These are phyloP conservation scores for Monilinia fructicola DNA, from an alignment of 2,329 filamentous ascomycete species.

Conservation along the genomic window DNA sequence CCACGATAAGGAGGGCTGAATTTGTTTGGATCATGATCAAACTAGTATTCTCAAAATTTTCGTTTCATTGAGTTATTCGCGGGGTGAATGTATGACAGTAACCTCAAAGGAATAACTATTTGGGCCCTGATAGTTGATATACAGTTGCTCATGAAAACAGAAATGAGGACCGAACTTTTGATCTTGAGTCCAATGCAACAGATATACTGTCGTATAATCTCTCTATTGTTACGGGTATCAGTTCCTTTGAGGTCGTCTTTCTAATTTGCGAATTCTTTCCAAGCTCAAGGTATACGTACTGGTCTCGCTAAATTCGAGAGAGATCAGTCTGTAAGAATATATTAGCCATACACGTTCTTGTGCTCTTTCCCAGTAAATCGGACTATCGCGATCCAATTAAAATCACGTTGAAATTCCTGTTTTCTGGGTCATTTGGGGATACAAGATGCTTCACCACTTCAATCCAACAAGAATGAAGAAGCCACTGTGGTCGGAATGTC, in stretches of 20 bases:
- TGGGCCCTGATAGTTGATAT: neutral
- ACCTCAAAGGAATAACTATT: neutral
- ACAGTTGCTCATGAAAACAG: neutral
- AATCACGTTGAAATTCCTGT: neutral
- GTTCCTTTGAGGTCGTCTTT: too few species aligned
- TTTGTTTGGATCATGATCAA: constrained; percentile 16
- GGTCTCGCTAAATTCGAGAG: neutral
- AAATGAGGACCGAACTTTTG: neutral
- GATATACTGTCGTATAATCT: neutral
- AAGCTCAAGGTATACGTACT: too few species aligned
- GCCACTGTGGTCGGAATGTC: neutral
- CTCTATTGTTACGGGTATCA: neutral
- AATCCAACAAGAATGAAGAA: constrained; percentile 4
- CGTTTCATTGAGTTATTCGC: neutral
- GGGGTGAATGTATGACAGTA: neutral
- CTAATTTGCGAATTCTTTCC: too few species aligned
- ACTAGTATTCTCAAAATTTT: neutral
- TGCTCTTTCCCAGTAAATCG: constrained; percentile 4
- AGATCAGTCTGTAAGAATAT: neutral
- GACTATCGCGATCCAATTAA: constrained; percentile 3
- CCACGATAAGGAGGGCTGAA: constrained; percentile 2
- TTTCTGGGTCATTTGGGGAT: neutral
- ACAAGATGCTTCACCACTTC: neutral
- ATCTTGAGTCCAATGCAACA: neutral
- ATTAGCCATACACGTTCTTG: constrained; percentile 8